Evolutionary conservation across 2,329 filamentous ascomycete genomes (phyloP).

Genomic region (Colletotrichum melonis): DNA sequence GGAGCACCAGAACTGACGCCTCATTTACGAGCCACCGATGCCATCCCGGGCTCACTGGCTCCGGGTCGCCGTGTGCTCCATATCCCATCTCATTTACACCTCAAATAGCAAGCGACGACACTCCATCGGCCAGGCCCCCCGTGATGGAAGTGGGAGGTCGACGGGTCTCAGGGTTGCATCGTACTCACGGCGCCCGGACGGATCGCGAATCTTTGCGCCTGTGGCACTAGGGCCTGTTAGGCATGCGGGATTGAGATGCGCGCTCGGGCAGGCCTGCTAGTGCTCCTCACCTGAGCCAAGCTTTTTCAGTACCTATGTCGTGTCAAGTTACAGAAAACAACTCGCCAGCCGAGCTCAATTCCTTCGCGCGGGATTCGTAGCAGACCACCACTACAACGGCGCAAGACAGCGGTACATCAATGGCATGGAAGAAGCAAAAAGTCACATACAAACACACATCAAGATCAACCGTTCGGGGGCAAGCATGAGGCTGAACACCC

Average conservation of each 20-base stretch:
- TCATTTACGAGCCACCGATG: constrained; percentile 32
- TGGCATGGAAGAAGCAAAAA: constrained; percentile 22
- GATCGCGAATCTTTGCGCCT: constrained; percentile 36
- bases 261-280: constrained; percentile 21
- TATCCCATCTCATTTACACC: constrained; percentile 24
- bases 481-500: neutral
- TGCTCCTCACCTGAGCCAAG: constrained; percentile 26
- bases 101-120: constrained; percentile 33
- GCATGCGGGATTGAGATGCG: constrained; percentile 36
- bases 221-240: constrained; percentile 30
- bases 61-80: constrained; percentile 5
- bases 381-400: neutral
- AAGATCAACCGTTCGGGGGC: neutral
- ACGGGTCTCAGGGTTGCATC: constrained; percentile 33
- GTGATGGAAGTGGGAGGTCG: constrained; percentile 8
- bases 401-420: constrained; percentile 9
- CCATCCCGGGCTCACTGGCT: constrained; percentile 14
- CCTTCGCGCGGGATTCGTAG: neutral
- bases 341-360: neutral
- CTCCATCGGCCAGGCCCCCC: constrained; percentile 18
- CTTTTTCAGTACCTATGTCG: constrained; percentile 21
- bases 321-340: constrained; percentile 20
- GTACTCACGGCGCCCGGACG: constrained; percentile 30
- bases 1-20: constrained; percentile 23
- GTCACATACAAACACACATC: constrained; percentile 5